phyloP scores from a whole-genome alignment of 2,329 filamentous ascomycete genomes.

The Allantophomopsis cytisporea region DNA sequence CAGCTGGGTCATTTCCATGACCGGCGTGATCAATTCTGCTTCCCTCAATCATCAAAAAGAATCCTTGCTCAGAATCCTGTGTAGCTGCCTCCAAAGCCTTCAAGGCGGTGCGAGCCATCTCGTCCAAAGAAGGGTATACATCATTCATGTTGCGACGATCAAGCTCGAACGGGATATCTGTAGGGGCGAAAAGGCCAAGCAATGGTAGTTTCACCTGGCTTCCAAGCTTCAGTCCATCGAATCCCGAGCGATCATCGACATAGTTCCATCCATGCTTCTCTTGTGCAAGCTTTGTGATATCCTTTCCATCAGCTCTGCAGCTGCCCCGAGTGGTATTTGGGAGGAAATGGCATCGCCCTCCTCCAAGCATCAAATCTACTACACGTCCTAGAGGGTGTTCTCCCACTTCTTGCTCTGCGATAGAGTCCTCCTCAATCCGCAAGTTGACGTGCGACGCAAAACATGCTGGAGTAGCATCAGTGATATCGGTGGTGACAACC shows the following conservation, averaged over 20 bases:
- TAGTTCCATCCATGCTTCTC: slow-evolving; percentile 71
- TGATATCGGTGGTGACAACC: slow-evolving; percentile 89
- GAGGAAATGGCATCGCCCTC: slow-evolving; percentile 85
- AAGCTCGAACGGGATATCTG: slow-evolving; percentile 85
- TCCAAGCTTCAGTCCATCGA: slow-evolving; percentile 60
- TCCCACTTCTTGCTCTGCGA: slow-evolving; percentile 85
- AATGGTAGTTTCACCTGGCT: slow-evolving; percentile 61
- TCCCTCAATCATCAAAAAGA: slow-evolving; percentile 98
- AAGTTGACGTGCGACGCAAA: slow-evolving; percentile 81
- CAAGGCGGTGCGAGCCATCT: slow-evolving; percentile 80
- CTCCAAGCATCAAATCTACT: slow-evolving; percentile 86
- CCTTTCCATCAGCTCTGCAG: slow-evolving; percentile 66
- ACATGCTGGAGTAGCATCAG: slow-evolving; percentile 90
- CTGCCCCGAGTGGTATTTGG: slow-evolving; percentile 70
- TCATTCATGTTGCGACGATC: slow-evolving; percentile 71
- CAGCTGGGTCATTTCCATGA: slow-evolving; percentile 70
- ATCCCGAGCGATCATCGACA: slow-evolving; percentile 55
- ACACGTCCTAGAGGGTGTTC: slow-evolving; percentile 73
- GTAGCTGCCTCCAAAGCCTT: slow-evolving; percentile 71
- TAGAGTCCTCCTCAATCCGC: slow-evolving; percentile 73
- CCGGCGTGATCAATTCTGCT: slow-evolving; percentile 94
- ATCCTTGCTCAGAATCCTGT: slow-evolving; percentile 72
- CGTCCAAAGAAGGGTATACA: slow-evolving; percentile 74
- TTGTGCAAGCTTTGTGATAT: slow-evolving; percentile 61
- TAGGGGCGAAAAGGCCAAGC: slow-evolving; percentile 70